Evolutionary conservation across 164 flowering plant species (phyloP).

Genomic region (Macadamia integrifolia): DNA sequence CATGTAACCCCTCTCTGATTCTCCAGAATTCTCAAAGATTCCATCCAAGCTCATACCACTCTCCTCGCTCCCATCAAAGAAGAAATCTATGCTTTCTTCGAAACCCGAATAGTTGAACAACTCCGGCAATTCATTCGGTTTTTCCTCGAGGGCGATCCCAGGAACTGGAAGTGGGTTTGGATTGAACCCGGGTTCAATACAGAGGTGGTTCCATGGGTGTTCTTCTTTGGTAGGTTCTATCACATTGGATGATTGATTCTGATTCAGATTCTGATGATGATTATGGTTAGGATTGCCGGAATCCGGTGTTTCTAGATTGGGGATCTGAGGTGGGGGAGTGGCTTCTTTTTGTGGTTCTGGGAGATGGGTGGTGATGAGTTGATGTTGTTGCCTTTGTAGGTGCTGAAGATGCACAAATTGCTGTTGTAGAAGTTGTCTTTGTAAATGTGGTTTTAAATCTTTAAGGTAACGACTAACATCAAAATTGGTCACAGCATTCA

Average conservation of each 20-base stretch:
- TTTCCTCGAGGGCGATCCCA: slow-evolving; percentile 22
- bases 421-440: not conserved
- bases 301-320: slow-evolving; percentile 1
- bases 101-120: slow-evolving; percentile 34
- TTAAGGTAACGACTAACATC: slow-evolving; percentile 26
- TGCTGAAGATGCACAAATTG: not conserved
- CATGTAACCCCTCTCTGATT: slow-evolving; percentile 6
- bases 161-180: slow-evolving; percentile 19
- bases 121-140: slow-evolving; percentile 30
- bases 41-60: slow-evolving; percentile 11
- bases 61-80: slow-evolving; percentile 25
- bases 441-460: not conserved
- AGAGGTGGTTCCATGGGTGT: slow-evolving; percentile 22
- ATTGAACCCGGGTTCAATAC: slow-evolving; percentile 19
- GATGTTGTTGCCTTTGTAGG: too few species aligned
- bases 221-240: slow-evolving; percentile 24
- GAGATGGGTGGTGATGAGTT: not conserved
- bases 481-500: slow-evolving; percentile 35
- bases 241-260: not conserved
- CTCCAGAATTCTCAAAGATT: slow-evolving; percentile 6
- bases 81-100: slow-evolving; percentile 47
- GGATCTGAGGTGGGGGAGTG: slow-evolving; percentile 3
- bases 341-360: slow-evolving; percentile 6
- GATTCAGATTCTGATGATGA: slow-evolving; percentile 5
- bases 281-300: not conserved